Base-by-base conservation (phyloP, 2,329 filamentous ascomycete species). In the Thelonectria discophora region DNA sequence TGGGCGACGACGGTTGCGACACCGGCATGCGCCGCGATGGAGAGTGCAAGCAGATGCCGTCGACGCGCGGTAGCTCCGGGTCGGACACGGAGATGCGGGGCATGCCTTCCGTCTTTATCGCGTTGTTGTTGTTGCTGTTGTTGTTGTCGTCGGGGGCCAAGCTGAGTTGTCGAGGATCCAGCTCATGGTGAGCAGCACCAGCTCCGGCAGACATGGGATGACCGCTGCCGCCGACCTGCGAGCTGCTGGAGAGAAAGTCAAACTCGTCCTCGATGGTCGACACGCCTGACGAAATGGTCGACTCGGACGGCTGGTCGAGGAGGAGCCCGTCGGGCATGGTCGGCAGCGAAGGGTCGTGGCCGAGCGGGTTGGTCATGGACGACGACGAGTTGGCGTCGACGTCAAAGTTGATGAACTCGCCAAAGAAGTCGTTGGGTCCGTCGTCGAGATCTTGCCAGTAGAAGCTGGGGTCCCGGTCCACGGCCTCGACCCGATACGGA, bases 31-130 rank as follows among this genome's bases (percentile, higher is more conserved):
- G 71, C 57, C 75, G 73, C 12, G 60, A 70, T 20, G 77, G 76
- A 9, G 76, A 78, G 58, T 77, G 76, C 24, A 82, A 66, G n/a
- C 79, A 80, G 64, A 83, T 82, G n/a, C 78, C 78, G 65, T 82
- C 80, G 3, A 83, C 74, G 30, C 77, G 74, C 9, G 81, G 75
- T n/a, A 83, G 73, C 65, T 82, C 81, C 39, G 79, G 79, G 63
- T 83, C 80, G 3, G 81, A 82, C 72, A 83, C 79, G 59, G 79
- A 80, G 21, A 72, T 77, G 13, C 73, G 73, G 40, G 73, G 73
- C 12, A 75, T 60, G 52, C 68, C 64, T 5, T 67, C 63, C 34
- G 67, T 60, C 32, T 69, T 67, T 17, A 70, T 67, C 8, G 53
- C 42, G n/a, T 50, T 46, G 54, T 67, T 37, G 10, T 62, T 62